phyloP scores from a whole-genome alignment of 108 stramenopile species.

The Epithemia pelagica region DNA sequence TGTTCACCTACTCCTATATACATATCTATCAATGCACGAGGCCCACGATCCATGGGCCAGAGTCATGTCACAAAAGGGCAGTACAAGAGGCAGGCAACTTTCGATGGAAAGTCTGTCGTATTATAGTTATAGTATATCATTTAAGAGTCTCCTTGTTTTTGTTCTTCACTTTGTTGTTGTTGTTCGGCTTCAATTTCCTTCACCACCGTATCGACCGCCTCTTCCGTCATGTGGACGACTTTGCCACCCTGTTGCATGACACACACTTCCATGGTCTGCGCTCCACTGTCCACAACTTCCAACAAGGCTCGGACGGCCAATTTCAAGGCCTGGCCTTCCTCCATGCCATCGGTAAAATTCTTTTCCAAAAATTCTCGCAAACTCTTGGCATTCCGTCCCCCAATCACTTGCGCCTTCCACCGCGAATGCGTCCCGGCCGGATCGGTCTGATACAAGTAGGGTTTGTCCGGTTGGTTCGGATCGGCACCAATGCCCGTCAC shows the following conservation, averaged over 20 bases:
- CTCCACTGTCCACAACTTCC: constrained; percentile 98
- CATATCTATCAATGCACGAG: too few species aligned
- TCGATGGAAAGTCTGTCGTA: too few species aligned
- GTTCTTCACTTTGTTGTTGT: constrained; percentile 16
- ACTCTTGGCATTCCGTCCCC: constrained; percentile 92
- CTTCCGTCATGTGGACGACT: constrained; percentile 72
- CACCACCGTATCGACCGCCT: constrained; percentile 69
- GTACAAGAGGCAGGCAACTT: too few species aligned
- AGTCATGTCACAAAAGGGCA: too few species aligned
- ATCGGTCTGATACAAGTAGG: constrained; percentile 93
- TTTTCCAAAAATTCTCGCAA: constrained; percentile 98
- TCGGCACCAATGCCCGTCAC: constrained; percentile 82
- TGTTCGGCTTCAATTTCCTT: constrained; percentile 84
- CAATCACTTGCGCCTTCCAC: constrained; percentile 99
- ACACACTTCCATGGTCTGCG: constrained; percentile 97
- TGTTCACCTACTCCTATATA: too few species aligned
- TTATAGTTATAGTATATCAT: too few species aligned
- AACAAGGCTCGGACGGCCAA: constrained; percentile 93
- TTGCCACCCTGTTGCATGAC: constrained; percentile 64
- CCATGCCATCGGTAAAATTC: constrained; percentile 80
- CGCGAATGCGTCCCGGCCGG: constrained; percentile 96
- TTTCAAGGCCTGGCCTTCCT: constrained; percentile 75
- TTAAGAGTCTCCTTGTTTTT: neutral
- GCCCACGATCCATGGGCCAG: too few species aligned
- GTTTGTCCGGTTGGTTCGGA: constrained; percentile 39